Percentiles rank a stretch among this genome's conserved stretches.
These are phyloP conservation scores for Colletotrichum zoysiae DNA, from an alignment of 2,329 filamentous ascomycete genomes.

Conservation along the genomic window DNA sequence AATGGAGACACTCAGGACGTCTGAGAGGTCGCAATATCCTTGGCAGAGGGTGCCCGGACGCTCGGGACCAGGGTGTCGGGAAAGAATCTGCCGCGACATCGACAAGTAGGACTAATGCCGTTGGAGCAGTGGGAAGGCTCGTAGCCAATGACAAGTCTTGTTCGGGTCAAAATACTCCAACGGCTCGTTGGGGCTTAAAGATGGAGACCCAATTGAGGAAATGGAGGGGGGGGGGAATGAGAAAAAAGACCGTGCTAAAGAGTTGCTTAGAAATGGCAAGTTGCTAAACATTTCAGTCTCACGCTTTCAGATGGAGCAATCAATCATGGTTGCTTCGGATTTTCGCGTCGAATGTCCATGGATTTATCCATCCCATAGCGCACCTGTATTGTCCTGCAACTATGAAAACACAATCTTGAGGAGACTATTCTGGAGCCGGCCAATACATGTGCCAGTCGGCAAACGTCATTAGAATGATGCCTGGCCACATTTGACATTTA, in stretches of 20 bases:
- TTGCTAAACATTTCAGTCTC: background rate
- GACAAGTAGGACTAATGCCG: slow-evolving; percentile 17
- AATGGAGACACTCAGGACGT: slow-evolving; percentile 2
- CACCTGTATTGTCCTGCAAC: background rate
- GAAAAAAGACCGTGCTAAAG: background rate
- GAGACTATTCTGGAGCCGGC: background rate
- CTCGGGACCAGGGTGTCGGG: slow-evolving; percentile 25
- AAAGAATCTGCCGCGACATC: slow-evolving; percentile 10
- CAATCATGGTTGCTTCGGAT: background rate
- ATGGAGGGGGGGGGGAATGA: background rate
- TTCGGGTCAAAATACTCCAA: slow-evolving; percentile 23
- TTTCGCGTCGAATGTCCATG: background rate
- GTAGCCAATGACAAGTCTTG: slow-evolving; percentile 12
- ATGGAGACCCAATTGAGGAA: slow-evolving; percentile 4
- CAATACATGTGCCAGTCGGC: background rate
- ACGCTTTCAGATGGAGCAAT: background rate
- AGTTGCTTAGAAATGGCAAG: slow-evolving; percentile 36
- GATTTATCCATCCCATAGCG: background rate
- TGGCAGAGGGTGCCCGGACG: slow-evolving; percentile 2
- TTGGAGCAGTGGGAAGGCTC: slow-evolving; percentile 19
- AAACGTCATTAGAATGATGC: background rate
- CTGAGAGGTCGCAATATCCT: slow-evolving; percentile 4
- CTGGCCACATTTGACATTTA: background rate
- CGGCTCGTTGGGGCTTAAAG: slow-evolving; percentile 21
- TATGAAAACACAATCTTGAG: background rate